Evolutionary conservation across 257 asterid species (phyloP).

Genomic region (Plectranthus barbatus): DNA sequence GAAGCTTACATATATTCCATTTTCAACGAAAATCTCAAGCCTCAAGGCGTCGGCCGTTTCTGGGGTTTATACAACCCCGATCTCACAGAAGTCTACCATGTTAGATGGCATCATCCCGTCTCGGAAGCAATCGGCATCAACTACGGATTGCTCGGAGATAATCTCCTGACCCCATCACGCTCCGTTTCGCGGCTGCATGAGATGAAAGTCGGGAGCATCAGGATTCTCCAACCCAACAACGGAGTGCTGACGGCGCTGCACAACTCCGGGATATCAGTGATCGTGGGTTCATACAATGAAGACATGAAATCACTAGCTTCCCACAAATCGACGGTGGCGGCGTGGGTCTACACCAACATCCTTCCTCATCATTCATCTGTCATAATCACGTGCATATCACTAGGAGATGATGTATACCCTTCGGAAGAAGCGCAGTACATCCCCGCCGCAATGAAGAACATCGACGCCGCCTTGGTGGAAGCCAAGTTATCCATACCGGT

Average conservation of each 20-base stretch:
- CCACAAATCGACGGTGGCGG: slow-evolving; percentile 13
- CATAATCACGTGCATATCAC: slow-evolving; percentile 15
- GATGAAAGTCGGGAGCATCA: neutral
- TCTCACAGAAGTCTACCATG: slow-evolving; percentile 34
- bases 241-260: slow-evolving; percentile 26
- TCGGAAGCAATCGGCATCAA: slow-evolving; percentile 2
- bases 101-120: no score
- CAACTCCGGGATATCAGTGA: slow-evolving; percentile 17
- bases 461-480: slow-evolving; percentile 14
- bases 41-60: neutral
- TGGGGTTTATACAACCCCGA: slow-evolving; percentile 13
- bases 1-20: slow-evolving; percentile 35
- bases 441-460: slow-evolving; percentile 29
- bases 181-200: neutral
- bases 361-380: slow-evolving; percentile 8
- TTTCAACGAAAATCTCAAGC: slow-evolving; percentile 13
- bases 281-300: slow-evolving; percentile 24
- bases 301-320: slow-evolving; percentile 24
- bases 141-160: neutral
- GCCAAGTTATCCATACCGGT: slow-evolving; percentile 12
- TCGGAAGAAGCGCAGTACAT: slow-evolving; percentile 18
- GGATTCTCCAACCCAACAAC: neutral
- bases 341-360: slow-evolving; percentile 28
- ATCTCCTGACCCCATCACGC: neutral
- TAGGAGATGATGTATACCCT: slow-evolving; percentile 45